Conservation (phyloP, 2,329 filamentous ascomycete genomes). For the Aspergillus hiratsukae region DNA sequence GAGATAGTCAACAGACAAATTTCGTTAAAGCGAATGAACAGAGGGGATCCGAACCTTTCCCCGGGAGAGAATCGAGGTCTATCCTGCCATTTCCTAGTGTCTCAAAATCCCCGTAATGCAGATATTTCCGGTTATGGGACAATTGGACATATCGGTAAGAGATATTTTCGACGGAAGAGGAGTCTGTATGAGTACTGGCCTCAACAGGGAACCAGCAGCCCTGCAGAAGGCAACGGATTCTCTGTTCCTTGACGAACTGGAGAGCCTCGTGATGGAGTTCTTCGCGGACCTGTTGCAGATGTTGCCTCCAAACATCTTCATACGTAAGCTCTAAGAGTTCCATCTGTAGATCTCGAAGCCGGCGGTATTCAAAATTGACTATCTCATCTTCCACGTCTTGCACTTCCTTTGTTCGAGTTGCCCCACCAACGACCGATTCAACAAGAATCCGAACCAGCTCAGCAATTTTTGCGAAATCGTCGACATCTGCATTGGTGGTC, state of each 20-base stretch:
- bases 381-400: conserved; percentile 86
- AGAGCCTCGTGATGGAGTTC: conserved; percentile 86
- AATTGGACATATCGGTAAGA: conserved; percentile 79
- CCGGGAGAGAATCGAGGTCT: conserved; percentile 64
- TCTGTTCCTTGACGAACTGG: conserved; percentile 95
- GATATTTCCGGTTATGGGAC: conserved; percentile 82
- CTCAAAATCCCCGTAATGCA: conserved; percentile 86
- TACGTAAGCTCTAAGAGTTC: conserved; percentile 85
- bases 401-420: conserved; percentile 75
- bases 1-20: conserved; percentile 2
- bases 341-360: conserved; percentile 85
- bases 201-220: conserved; percentile 77
- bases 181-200: conserved; percentile 49
- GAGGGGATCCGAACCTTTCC: conserved; percentile 57
- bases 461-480: conserved; percentile 89
- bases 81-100: conserved; percentile 61
- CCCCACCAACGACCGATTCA: conserved; percentile 81
- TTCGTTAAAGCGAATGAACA: not conserved
- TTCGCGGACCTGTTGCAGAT: conserved; percentile 84
- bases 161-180: conserved; percentile 39
- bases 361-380: conserved; percentile 71
- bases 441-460: conserved; percentile 86
- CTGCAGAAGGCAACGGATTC: conserved; percentile 80
- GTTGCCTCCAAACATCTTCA: conserved; percentile 89
- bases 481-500: conserved; percentile 73